Base-by-base conservation (phyloP, 306 rosid species). In the Fragaria ananassa region DNA sequence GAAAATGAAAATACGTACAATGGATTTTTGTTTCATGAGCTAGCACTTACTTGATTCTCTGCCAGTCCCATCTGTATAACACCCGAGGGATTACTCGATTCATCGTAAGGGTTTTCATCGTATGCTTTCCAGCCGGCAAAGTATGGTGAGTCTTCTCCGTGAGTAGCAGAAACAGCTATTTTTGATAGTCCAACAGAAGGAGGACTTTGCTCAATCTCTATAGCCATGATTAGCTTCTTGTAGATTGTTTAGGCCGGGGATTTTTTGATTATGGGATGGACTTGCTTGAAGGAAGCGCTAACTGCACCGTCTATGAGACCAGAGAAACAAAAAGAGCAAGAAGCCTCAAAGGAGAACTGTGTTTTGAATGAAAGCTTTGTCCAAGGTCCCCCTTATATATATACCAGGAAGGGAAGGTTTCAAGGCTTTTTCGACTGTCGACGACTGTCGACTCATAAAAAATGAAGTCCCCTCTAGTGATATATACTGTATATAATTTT, bases 121-220 rank as follows among this genome's bases (percentile, higher is more conserved):
- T 95, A 95, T 6, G 92, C 97, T 87, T 90, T 95, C 98, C 98
- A 95, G 15, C 98, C 98, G 23, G 96, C 97, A 78, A 95, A 95
- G 60, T 95, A 95, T 10, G 97, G 98, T 0, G 98, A 95, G 78
- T 95, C 82, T 78, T 95, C 98, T 0, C 98, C 98, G 60, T 95
- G 98, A 57, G 98, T 95, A 11, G 88, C 89, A 37, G 98, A 95
- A 58, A 68, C 81, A 45, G 97, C 97, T 25, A 95, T 65, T 8
- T 76, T 81, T 39, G 98, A 95, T 29, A 95, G 90, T 75, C 66
- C 87, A 80, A 84, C 82, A 25, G 83, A 54, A 72, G 66, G 50
- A 72, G 66, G 50, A 39, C 29, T 73, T 82, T 75, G 83, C 83
- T 83, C 92, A 6, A 83, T 86, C 89, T 86, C 91, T 37, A 89